Evolutionary conservation across 2,329 filamentous ascomycete genomes (phyloP).

Genomic region (Boeremia lycopersici): DNA sequence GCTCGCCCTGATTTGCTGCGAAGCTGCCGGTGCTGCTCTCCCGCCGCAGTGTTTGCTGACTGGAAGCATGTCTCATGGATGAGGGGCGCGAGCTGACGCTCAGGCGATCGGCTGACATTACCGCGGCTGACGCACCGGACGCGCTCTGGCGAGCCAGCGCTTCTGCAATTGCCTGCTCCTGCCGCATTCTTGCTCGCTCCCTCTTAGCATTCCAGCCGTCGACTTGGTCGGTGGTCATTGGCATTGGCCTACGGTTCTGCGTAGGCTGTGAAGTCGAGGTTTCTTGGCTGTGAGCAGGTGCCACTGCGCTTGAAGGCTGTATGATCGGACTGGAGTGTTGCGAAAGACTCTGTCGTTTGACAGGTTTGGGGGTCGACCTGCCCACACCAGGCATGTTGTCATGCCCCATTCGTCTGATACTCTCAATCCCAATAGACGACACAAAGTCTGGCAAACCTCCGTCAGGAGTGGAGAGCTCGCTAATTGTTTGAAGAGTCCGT

Average conservation of each 20-base stretch:
- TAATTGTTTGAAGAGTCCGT: slow-evolving; percentile 38
- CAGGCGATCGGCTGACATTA: neutral
- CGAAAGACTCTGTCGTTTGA: slow-evolving; percentile 27
- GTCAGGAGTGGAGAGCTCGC: slow-evolving; percentile 30
- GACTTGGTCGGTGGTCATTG: slow-evolving; percentile 2
- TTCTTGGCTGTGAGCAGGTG: slow-evolving; percentile 5
- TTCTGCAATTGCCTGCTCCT: slow-evolving; percentile 22
- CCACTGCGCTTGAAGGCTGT: slow-evolving; percentile 2
- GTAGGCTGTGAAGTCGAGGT: slow-evolving; percentile 3
- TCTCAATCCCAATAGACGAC: slow-evolving; percentile 10
- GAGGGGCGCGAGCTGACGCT: slow-evolving; percentile 8
- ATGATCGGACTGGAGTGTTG: slow-evolving; percentile 7
- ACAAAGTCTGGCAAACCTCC: slow-evolving; percentile 17
- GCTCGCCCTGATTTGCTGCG: slow-evolving; percentile 5
- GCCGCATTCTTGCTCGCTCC: slow-evolving; percentile 22
- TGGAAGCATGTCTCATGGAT: slow-evolving; percentile 13
- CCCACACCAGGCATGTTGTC: slow-evolving; percentile 1
- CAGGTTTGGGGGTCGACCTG: slow-evolving; percentile 6
- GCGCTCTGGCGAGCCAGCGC: slow-evolving; percentile 17
- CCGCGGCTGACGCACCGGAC: neutral
- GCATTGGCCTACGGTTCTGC: neutral
- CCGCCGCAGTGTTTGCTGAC: slow-evolving; percentile 24
- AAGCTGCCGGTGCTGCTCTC: slow-evolving; percentile 20
- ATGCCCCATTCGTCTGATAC: slow-evolving; percentile 1
- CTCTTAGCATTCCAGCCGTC: slow-evolving; percentile 28